Percentiles rank a stretch among this genome's conserved stretches.
phyloP scores from a whole-genome alignment of 2,329 filamentous ascomycete species.

The Diplodia intermedia region DNA sequence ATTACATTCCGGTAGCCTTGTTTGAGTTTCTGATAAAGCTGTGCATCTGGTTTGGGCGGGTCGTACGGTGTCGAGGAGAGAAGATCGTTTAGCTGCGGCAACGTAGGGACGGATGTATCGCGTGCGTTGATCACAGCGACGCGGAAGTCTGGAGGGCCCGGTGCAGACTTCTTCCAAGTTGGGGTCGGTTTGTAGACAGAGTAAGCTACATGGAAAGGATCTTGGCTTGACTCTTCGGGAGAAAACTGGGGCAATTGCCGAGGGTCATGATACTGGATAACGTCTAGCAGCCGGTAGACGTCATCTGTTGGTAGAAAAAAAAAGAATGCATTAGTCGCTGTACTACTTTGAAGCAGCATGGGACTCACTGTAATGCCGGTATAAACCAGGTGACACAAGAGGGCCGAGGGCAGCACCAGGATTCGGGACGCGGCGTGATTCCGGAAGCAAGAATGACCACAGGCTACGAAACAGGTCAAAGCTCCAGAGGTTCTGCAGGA shows the following conservation, averaged over 20 bases:
- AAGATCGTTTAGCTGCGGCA: slow-evolving; percentile 73
- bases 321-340: slow-evolving; percentile 41
- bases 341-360: slow-evolving; percentile 47
- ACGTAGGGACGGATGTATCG: slow-evolving; percentile 72
- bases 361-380: slow-evolving; percentile 58
- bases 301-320: slow-evolving; percentile 48
- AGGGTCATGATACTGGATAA: slow-evolving; percentile 76
- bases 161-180: slow-evolving; percentile 69
- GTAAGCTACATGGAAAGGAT: slow-evolving; percentile 76
- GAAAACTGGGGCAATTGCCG: slow-evolving; percentile 43
- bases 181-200: slow-evolving; percentile 79
- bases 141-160: slow-evolving; percentile 80
- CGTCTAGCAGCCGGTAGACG: slow-evolving; percentile 77
- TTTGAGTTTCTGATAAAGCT: slow-evolving; percentile 78
- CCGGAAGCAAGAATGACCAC: slow-evolving; percentile 9
- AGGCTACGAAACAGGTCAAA: slow-evolving; percentile 10
- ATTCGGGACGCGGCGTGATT: background rate
- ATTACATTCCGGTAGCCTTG: slow-evolving; percentile 85
- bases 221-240: slow-evolving; percentile 37
- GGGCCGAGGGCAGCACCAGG: slow-evolving; percentile 48
- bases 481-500: background rate
- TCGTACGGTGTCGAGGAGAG: slow-evolving; percentile 76
- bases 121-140: slow-evolving; percentile 82
- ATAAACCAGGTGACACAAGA: slow-evolving; percentile 60
- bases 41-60: slow-evolving; percentile 61